Percentiles rank a stretch among this genome's conserved stretches.
These are phyloP conservation scores for Larix sibirica DNA, from an alignment of 83 land plant genomes.

Conservation along the genomic window DNA sequence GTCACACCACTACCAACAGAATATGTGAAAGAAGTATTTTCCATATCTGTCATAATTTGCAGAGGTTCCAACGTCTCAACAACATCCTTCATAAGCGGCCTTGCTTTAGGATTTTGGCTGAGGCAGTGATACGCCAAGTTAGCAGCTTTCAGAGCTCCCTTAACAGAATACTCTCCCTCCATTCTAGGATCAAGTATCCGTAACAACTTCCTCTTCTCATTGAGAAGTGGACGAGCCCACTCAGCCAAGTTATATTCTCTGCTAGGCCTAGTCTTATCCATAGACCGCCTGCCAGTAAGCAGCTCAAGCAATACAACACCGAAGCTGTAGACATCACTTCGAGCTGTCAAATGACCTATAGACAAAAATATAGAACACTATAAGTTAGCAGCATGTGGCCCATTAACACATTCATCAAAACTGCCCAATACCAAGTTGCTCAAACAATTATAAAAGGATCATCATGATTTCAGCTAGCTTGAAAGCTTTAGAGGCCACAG, in stretches of 20 bases:
- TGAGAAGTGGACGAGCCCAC: slow-evolving; percentile 58
- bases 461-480: not conserved
- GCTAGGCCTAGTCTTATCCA: slow-evolving; percentile 52
- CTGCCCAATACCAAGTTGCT: not conserved
- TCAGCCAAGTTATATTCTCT: slow-evolving; percentile 56
- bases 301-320: slow-evolving; percentile 69
- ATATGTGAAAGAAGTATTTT: slow-evolving; percentile 34
- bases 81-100: slow-evolving; percentile 57
- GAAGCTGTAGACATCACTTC: slow-evolving; percentile 71
- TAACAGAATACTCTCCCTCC: slow-evolving; percentile 50
- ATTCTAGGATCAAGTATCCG: slow-evolving; percentile 60
- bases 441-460: not conserved
- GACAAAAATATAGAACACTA: not conserved
- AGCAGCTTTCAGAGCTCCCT: slow-evolving; percentile 52
- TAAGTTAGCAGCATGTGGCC: not conserved
- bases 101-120: slow-evolving; percentile 41
- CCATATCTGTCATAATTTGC: slow-evolving; percentile 24
- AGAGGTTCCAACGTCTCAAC: slow-evolving; percentile 54
- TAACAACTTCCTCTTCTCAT: slow-evolving; percentile 38
- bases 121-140: slow-evolving; percentile 58
- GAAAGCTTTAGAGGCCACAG: not conserved
- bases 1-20: slow-evolving; percentile 21
- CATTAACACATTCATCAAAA: not conserved
- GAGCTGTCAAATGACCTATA: slow-evolving; percentile 67
- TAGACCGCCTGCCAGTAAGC: slow-evolving; percentile 45